These are phyloP conservation scores for Solanum commersonii DNA, from an alignment of 257 asterid genomes.

Conservation along the genomic window DNA sequence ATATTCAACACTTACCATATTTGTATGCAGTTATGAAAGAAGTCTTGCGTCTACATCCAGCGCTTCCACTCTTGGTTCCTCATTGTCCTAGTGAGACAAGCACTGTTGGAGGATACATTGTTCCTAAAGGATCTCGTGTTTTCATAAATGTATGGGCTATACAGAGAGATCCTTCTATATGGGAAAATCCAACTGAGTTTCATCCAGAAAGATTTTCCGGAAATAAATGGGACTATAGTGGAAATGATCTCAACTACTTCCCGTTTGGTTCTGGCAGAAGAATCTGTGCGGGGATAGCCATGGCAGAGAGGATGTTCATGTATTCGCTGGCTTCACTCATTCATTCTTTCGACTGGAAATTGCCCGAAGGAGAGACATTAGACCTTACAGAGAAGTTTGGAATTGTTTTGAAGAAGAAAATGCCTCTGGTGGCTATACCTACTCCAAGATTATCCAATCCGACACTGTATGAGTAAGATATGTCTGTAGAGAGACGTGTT, in stretches of 20 bases:
- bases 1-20: constrained; percentile 37
- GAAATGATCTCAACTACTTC: constrained; percentile 41
- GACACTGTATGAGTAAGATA: constrained; percentile 18
- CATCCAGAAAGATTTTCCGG: constrained; percentile 41
- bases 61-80: constrained; percentile 57
- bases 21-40: constrained; percentile 50
- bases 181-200: constrained; percentile 43
- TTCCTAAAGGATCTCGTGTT: constrained; percentile 50
- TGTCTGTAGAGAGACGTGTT: not conserved
- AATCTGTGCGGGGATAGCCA: constrained; percentile 47
- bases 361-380: constrained; percentile 22
- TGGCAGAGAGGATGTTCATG: constrained; percentile 67
- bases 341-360: constrained; percentile 52
- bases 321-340: constrained; percentile 45
- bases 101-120: constrained; percentile 28
- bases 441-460: constrained; percentile 34
- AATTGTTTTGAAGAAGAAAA: constrained; percentile 43
- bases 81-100: constrained; percentile 52
- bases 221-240: constrained; percentile 35
- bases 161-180: constrained; percentile 41
- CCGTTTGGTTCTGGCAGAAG: constrained; percentile 75
- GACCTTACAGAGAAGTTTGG: constrained; percentile 57
- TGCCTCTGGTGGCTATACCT: constrained; percentile 49
- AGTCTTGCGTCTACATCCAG: constrained; percentile 46
- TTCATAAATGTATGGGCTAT: constrained; percentile 65